These are phyloP conservation scores for Cladosporium halotolerans DNA, from an alignment of 2,329 filamentous ascomycete genomes.

Conservation along the genomic window DNA sequence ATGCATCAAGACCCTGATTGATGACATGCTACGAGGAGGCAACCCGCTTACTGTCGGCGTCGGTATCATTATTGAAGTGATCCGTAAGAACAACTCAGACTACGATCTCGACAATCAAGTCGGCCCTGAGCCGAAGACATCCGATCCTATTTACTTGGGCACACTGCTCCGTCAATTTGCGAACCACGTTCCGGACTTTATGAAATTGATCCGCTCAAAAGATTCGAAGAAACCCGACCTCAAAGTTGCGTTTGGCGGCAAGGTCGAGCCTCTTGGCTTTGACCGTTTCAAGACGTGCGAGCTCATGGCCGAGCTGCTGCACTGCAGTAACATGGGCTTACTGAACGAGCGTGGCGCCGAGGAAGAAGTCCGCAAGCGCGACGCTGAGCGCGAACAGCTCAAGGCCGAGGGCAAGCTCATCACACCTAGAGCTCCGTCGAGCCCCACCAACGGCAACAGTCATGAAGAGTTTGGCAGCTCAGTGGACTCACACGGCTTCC, in stretches of 20 bases:
- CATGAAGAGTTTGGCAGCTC: conserved; percentile 45
- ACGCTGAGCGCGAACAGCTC: conserved; percentile 73
- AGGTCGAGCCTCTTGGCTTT: conserved; percentile 90
- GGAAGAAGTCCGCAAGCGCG: conserved; percentile 71
- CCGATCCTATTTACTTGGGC: conserved; percentile 93
- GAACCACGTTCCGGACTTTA: conserved; percentile 86
- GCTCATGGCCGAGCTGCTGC: conserved; percentile 92
- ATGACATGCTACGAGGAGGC: conserved; percentile 86
- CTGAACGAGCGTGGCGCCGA: conserved; percentile 89
- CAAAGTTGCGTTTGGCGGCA: conserved; percentile 80
- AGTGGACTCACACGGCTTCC: conserved; percentile 47
- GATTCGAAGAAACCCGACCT: conserved; percentile 67
- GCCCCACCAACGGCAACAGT: conserved; percentile 48
- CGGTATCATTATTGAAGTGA: conserved; percentile 96
- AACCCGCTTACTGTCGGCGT: conserved; percentile 94
- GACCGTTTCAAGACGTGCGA: conserved; percentile 99
- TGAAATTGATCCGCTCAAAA: conserved; percentile 77
- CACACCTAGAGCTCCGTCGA: conserved; percentile 45
- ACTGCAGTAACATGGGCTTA: conserved; percentile 97
- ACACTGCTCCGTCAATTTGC: conserved; percentile 85
- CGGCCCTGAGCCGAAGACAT: conserved; percentile 71
- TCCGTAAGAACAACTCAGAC: conserved; percentile 98
- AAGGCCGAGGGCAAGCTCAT: conserved; percentile 70
- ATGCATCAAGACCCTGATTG: conserved; percentile 78
- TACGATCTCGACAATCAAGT: conserved; percentile 90